phyloP scores from a whole-genome alignment of 2,329 filamentous ascomycete genomes.

The Fusarium sp. region DNA sequence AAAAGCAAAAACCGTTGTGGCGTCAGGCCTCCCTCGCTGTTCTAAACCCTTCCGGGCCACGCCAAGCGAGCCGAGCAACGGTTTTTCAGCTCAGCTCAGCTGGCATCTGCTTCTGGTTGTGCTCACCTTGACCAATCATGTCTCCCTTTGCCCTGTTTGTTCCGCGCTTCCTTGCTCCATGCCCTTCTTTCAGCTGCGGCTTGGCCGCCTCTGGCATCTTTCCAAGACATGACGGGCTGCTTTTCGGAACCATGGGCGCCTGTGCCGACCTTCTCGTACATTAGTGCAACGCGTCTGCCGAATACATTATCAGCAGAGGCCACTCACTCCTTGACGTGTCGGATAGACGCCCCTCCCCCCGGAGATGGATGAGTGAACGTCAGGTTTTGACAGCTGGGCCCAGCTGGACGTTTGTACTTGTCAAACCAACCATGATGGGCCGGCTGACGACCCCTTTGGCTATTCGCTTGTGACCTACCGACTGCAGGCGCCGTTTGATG shows the following conservation, averaged over 20 bases:
- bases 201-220: conserved; percentile 27
- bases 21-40: conserved; percentile 32
- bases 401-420: neutral
- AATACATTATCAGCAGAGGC: neutral
- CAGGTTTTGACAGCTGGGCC: neutral
- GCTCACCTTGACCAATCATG: conserved; percentile 27
- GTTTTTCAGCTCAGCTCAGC: conserved; percentile 45
- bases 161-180: conserved; percentile 16
- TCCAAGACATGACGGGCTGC: conserved; percentile 9
- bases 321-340: neutral
- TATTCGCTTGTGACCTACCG: neutral
- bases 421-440: neutral
- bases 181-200: conserved; percentile 33
- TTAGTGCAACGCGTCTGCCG: conserved; percentile 2
- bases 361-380: neutral
- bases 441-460: neutral
- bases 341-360: neutral
- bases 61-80: conserved; percentile 39
- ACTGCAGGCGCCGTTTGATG: neutral
- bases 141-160: conserved; percentile 18
- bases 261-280: conserved; percentile 4
- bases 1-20: conserved; percentile 45
- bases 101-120: conserved; percentile 20
- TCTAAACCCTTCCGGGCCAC: conserved; percentile 31
- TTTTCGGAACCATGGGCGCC: conserved; percentile 7